Evolutionary conservation across 176 grass and related monocot species (phyloP), one percentile per base, ranked within the genome.

Genomic region (Hyparrhenia diplandra): DNA sequence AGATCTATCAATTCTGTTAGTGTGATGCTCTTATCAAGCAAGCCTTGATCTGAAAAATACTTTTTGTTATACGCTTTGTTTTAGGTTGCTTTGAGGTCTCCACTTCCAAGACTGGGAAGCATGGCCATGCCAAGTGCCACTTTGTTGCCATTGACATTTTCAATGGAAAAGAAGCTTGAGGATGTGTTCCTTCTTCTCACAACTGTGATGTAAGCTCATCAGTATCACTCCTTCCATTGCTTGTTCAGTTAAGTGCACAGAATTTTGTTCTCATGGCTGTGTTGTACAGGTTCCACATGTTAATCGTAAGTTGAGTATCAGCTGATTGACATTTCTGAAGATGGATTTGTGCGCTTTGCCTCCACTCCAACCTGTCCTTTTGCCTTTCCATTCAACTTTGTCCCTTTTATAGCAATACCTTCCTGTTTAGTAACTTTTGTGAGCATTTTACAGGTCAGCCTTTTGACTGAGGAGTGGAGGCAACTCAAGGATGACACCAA

Each of bases 81-180:
- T 21, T 84, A 91, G 89, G 89, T 91, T 76, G 89, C n/a, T n/a
- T 87, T 64, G 89, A 91, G 81, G 89, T 91, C 32, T 91, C 89
- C 47, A 91, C 85, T 67, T 91, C 89, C 57, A 91, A 91, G 81
- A 87, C 89, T 63, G 85, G 89, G 45, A 91, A 91, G 81, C 89
- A 91, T 77, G 89, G 89, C 13, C 89, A 91, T 5, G 85, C 85
- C 18, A 87, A 91, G 49, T 91, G 85, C 37, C 89, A 91, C 71
- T 91, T 91, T 51, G 89, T 91, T 12, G 89, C 7, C 43, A 91
- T 91, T 71, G 89, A 91, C 71, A 84, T 91, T 69, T 91, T 91
- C 71, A 91, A 61, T 76, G 85, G 70, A n/a, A 55, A 91, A 87
- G 76, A 91, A 91, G 75, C 85, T 91, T 66, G 89, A 91, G 71